phyloP scores from a whole-genome alignment of 306 rosid species.

The Acacia crassicarpa region DNA sequence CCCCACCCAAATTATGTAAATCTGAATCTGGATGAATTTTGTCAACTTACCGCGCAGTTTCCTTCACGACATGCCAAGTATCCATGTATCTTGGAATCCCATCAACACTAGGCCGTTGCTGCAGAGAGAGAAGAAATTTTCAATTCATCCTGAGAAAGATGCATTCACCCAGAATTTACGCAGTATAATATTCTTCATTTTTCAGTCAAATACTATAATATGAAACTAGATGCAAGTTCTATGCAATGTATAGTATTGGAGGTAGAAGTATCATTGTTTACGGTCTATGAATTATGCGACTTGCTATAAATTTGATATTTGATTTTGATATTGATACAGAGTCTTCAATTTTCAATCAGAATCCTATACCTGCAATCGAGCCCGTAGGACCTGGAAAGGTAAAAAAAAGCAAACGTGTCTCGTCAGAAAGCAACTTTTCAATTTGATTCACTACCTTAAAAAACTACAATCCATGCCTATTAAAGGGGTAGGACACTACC shows the following conservation, averaged over 20 bases:
- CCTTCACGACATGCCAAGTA: conserved; percentile 53
- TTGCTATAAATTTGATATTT: neutral
- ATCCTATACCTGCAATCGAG: conserved; percentile 49
- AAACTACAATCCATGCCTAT: conserved; percentile 29
- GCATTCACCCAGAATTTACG: conserved; percentile 22
- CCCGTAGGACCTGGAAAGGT: conserved; percentile 44
- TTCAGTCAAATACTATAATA: conserved; percentile 2
- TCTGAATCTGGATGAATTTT: conserved; percentile 18
- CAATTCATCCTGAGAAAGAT: conserved; percentile 26
- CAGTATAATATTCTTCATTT: conserved; percentile 11
- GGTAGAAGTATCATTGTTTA: neutral
- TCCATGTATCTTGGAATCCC: conserved; percentile 68
- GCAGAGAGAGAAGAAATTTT: conserved; percentile 38
- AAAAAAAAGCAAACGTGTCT: neutral
- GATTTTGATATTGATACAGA: neutral
- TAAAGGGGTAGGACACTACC: conserved; percentile 42
- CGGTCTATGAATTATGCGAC: neutral
- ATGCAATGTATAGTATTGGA: neutral
- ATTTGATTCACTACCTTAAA: conserved; percentile 31
- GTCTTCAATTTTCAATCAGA: conserved; percentile 18
- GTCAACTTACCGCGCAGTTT: conserved; percentile 46
- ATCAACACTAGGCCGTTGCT: conserved; percentile 83
- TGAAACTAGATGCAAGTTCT: neutral
- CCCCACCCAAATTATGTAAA: conserved; percentile 6
- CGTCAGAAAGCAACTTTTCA: conserved; percentile 25